phyloP scores from a whole-genome alignment of 768 basidiomycete genomes.

The Hydnomerulius pinastri region DNA sequence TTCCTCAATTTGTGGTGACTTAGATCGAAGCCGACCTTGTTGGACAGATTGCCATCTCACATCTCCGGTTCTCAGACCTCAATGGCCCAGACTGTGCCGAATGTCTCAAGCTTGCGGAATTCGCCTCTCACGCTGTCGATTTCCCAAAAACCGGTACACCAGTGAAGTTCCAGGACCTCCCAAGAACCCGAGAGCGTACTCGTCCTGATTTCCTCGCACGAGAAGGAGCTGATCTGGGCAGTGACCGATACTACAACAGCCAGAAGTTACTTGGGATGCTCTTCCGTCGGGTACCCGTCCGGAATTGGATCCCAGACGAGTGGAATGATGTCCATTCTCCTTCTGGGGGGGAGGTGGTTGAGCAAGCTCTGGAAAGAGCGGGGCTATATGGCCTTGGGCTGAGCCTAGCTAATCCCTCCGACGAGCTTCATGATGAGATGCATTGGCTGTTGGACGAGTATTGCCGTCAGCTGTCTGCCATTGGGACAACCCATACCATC shows the following conservation, averaged over 20 bases:
- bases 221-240: constrained; percentile 34
- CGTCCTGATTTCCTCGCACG: constrained; percentile 48
- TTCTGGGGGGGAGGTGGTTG: constrained; percentile 29
- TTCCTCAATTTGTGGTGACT: background rate
- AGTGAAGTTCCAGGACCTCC: constrained; percentile 38
- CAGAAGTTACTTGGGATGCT: constrained; percentile 44
- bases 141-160: constrained; percentile 47
- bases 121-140: constrained; percentile 51
- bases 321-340: constrained; percentile 20
- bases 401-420: constrained; percentile 19
- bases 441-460: constrained; percentile 37
- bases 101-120: constrained; percentile 45
- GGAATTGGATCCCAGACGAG: constrained; percentile 31
- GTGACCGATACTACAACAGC: constrained; percentile 40
- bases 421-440: constrained; percentile 41
- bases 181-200: constrained; percentile 22
- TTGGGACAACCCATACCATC: constrained; percentile 38
- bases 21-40: constrained; percentile 42
- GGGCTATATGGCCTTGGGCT: constrained; percentile 36
- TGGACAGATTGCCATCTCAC: constrained; percentile 43
- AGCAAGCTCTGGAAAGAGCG: constrained; percentile 23
- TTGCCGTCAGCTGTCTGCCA: constrained; percentile 32
- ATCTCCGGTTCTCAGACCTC: constrained; percentile 46
- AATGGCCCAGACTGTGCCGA: constrained; percentile 34
- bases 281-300: constrained; percentile 45